Evolutionary conservation across 345 rosid species (phyloP).

Genomic region (Gossypium bickii): DNA sequence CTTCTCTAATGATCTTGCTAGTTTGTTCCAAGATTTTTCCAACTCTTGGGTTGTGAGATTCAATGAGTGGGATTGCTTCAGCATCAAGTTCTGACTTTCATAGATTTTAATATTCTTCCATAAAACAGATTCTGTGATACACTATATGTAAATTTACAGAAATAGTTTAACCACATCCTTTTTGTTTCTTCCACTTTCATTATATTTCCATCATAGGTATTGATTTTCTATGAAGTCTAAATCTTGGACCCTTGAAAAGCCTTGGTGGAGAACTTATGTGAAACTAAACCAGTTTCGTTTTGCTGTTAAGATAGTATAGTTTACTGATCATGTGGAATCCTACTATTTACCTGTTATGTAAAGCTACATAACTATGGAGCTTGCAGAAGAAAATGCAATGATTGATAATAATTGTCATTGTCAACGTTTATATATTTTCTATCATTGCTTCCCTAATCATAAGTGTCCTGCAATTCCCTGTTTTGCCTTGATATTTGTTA

Average conservation of each 20-base stretch:
- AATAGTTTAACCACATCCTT: neutral
- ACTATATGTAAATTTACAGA: no score
- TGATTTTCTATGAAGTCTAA: neutral
- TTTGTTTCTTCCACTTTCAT: neutral
- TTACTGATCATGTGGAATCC: neutral
- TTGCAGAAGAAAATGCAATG: neutral
- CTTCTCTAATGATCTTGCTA: neutral
- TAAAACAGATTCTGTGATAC: neutral
- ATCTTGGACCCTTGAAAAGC: neutral
- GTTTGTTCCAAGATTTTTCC: neutral
- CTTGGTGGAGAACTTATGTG: neutral
- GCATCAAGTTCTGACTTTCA: neutral
- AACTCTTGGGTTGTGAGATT: neutral
- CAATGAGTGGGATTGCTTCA: neutral
- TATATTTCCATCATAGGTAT: neutral
- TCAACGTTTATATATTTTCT: neutral
- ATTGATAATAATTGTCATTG: neutral
- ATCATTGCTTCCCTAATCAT: neutral
- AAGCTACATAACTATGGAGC: neutral
- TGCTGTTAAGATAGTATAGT: neutral
- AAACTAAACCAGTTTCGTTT: neutral
- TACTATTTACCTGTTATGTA: neutral
- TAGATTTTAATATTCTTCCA: neutral
- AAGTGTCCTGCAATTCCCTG: neutral
- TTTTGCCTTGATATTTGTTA: neutral